A percentile compares a stretch with the other conserved stretches of the same genome.
phyloP scores from a whole-genome alignment of 2,329 filamentous ascomycete species.

The Phialophora expanda region DNA sequence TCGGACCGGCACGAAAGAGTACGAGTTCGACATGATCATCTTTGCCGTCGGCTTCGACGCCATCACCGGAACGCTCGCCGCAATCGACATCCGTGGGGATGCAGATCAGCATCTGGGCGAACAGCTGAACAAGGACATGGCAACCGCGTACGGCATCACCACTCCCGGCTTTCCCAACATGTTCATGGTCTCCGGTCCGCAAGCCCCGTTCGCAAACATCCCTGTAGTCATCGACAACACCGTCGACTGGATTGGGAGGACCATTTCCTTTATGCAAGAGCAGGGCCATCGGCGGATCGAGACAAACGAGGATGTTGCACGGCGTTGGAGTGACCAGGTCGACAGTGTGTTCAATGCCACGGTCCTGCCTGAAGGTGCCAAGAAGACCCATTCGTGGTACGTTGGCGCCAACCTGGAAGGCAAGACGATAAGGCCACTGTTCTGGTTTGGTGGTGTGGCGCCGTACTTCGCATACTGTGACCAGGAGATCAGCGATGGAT shows the following conservation, averaged over 20 bases:
- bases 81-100: conserved; percentile 41
- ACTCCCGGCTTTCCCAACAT: conserved; percentile 54
- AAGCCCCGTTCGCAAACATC: conserved; percentile 58
- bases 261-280: conserved; percentile 19
- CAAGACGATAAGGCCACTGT: conserved; percentile 45
- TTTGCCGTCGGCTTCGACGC: conserved; percentile 53
- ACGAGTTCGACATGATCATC: conserved; percentile 50
- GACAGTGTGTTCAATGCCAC: conserved; percentile 52
- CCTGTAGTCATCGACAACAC: conserved; percentile 60
- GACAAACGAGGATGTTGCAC: conserved; percentile 51
- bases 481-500: conserved; percentile 25
- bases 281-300: conserved; percentile 57
- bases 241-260: conserved; percentile 55
- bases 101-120: conserved; percentile 39
- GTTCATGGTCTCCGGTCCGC: conserved; percentile 60
- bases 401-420: conserved; percentile 62
- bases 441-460: conserved; percentile 29
- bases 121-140: conserved; percentile 42
- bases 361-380: conserved; percentile 54
- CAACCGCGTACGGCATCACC: conserved; percentile 50
- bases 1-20: conserved; percentile 45
- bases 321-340: conserved; percentile 57
- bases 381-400: conserved; percentile 54
- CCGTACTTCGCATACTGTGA: conserved; percentile 23
- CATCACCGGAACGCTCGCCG: conserved; percentile 48